Evolutionary conservation across 75 land plant genomes (phyloP).

Genomic region (Pinus taeda): DNA sequence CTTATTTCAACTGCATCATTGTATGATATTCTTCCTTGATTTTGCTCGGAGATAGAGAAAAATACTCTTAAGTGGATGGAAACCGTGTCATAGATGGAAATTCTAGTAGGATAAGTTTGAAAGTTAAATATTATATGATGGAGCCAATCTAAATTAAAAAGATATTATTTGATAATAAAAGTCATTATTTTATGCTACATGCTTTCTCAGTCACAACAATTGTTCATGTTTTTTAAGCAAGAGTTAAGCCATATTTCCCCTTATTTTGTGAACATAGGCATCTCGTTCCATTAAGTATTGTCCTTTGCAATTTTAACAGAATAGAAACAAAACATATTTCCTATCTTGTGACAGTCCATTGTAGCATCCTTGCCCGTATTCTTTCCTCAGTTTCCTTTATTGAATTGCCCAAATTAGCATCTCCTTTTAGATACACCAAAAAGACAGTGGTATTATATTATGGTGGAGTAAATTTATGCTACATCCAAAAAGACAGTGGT

Average conservation of each 20-base stretch:
- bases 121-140: too few species aligned
- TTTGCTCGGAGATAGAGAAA: neutral
- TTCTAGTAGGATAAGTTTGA: too few species aligned
- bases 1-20: conserved; percentile 18
- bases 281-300: neutral
- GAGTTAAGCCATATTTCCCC: neutral
- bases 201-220: neutral
- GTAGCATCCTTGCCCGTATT: neutral
- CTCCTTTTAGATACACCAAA: neutral
- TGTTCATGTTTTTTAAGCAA: neutral
- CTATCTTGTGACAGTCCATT: neutral
- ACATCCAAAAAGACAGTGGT: too few species aligned
- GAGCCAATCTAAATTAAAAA: too few species aligned
- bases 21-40: conserved; percentile 8
- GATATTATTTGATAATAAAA: too few species aligned
- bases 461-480: neutral
- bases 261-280: neutral
- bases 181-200: neutral
- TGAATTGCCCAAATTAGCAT: neutral
- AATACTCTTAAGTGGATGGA: too few species aligned
- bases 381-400: neutral
- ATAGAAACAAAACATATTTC: neutral
- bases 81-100: too few species aligned
- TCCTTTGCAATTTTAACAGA: neutral
- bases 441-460: neutral